A percentile compares a stretch with the other conserved stretches of the same genome.
These are phyloP conservation scores for Aspergillus taichungensis DNA, from an alignment of 495 filamentous ascomycete species.

Conservation along the genomic window DNA sequence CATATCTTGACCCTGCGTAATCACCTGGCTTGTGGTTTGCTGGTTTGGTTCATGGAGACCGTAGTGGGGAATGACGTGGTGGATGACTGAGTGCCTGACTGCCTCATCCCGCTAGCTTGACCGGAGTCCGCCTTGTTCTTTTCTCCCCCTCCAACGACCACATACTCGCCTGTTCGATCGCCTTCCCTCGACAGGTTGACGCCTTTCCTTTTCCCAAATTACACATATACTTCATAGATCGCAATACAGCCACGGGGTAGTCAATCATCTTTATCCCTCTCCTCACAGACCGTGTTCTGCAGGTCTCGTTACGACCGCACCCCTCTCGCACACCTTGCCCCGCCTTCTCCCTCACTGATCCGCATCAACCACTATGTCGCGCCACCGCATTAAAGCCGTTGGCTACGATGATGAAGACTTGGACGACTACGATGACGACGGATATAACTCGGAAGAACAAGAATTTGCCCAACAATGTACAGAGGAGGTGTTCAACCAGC, in stretches of 20 bases:
- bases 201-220: too few species aligned
- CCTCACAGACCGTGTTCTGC: not conserved
- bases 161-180: too few species aligned
- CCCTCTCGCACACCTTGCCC: not conserved
- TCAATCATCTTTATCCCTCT: too few species aligned
- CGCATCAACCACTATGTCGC: conserved; percentile 27
- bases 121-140: not conserved
- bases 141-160: conserved; percentile 1
- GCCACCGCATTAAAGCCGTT: conserved; percentile 39
- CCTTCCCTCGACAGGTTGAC: too few species aligned
- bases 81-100: not conserved
- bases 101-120: not conserved
- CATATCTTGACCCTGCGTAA: too few species aligned
- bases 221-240: too few species aligned
- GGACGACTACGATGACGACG: conserved; percentile 27
- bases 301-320: not conserved
- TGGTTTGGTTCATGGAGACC: not conserved
- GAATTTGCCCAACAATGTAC: conserved; percentile 34
- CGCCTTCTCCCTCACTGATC: not conserved
- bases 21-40: too few species aligned
- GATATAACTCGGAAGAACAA: conserved; percentile 38
- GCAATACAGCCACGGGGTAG: too few species aligned
- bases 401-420: conserved; percentile 38
- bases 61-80: conserved; percentile 34
- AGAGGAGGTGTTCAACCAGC: conserved; percentile 26